phyloP scores from a whole-genome alignment of 176 grass and related monocot genomes.

The Areca catechu region DNA sequence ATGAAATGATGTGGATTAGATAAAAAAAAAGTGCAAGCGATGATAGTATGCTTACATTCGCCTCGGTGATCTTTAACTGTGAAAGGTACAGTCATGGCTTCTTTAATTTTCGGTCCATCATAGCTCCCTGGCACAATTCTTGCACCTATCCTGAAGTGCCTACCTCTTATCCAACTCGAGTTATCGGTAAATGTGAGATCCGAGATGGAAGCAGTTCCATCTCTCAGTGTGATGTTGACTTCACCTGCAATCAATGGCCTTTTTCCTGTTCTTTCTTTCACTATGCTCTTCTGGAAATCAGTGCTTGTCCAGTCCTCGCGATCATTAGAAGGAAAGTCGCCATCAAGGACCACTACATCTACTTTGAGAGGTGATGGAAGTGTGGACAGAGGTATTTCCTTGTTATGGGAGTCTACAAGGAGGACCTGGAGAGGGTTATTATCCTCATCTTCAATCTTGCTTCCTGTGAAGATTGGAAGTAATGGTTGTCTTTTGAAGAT shows the following conservation, averaged over 20 bases:
- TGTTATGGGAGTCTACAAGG: slow-evolving; percentile 26
- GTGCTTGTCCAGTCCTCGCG: slow-evolving; percentile 35
- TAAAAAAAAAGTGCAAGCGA: too few species aligned
- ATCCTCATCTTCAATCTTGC: slow-evolving; percentile 48
- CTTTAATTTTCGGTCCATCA: slow-evolving; percentile 35
- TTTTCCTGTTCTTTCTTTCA: slow-evolving; percentile 64
- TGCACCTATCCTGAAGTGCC: slow-evolving; percentile 67
- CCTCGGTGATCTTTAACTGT: slow-evolving; percentile 74
- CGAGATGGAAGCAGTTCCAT: slow-evolving; percentile 26
- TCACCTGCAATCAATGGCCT: slow-evolving; percentile 77
- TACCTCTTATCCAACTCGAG: slow-evolving; percentile 68
- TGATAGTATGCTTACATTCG: slow-evolving; percentile 37
- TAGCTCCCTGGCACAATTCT: slow-evolving; percentile 27
- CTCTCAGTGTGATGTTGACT: slow-evolving; percentile 34
- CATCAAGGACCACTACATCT: slow-evolving; percentile 59
- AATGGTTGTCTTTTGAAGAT: slow-evolving; percentile 30
- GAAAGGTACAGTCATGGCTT: slow-evolving; percentile 69
- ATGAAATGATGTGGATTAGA: too few species aligned
- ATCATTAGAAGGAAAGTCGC: slow-evolving; percentile 40
- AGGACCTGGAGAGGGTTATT: slow-evolving; percentile 40
- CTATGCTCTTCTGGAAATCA: slow-evolving; percentile 38
- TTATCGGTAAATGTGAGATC: slow-evolving; percentile 94
- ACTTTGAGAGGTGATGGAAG: slow-evolving; percentile 36
- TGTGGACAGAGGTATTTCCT: not conserved
- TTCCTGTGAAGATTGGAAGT: slow-evolving; percentile 66